These are phyloP conservation scores for Boletus mariae DNA, from an alignment of 1,284 basidiomycete genomes.

Conservation along the genomic window DNA sequence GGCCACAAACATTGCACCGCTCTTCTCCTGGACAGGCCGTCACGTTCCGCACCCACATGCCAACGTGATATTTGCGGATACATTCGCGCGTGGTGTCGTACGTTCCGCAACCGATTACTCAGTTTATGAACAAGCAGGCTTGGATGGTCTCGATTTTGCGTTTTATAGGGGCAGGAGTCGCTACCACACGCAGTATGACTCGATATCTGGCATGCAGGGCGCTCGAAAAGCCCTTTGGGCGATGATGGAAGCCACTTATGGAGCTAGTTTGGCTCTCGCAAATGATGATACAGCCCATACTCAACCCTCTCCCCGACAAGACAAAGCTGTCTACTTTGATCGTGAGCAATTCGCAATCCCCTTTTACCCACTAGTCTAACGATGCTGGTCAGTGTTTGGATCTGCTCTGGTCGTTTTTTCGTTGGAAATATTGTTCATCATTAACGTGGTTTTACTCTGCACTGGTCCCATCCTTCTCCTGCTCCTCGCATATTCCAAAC, in stretches of 20 bases:
- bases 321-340: constrained; percentile 66
- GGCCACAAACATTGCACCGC: constrained; percentile 50
- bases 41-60: constrained; percentile 62
- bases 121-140: constrained; percentile 50
- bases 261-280: constrained; percentile 52
- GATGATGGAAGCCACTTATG: constrained; percentile 65
- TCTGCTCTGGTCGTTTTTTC: constrained; percentile 51
- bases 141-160: constrained; percentile 68
- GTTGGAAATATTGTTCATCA: constrained; percentile 46
- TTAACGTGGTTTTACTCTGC: constrained; percentile 58
- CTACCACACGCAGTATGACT: constrained; percentile 70
- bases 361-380: neutral
- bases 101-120: constrained; percentile 68
- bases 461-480: constrained; percentile 56
- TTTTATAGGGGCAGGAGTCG: constrained; percentile 68
- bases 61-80: constrained; percentile 62
- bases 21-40: constrained; percentile 45
- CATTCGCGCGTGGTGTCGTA: constrained; percentile 57
- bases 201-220: constrained; percentile 51
- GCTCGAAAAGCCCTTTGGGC: constrained; percentile 61
- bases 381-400: constrained; percentile 53
- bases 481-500: constrained; percentile 39
- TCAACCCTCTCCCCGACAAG: constrained; percentile 10
- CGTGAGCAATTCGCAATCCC: constrained; percentile 40
- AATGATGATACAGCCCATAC: constrained; percentile 34